A percentile compares a stretch with the other conserved stretches of the same genome.
phyloP scores from a whole-genome alignment of 1,284 basidiomycete genomes.

The Tilletia setariae region DNA sequence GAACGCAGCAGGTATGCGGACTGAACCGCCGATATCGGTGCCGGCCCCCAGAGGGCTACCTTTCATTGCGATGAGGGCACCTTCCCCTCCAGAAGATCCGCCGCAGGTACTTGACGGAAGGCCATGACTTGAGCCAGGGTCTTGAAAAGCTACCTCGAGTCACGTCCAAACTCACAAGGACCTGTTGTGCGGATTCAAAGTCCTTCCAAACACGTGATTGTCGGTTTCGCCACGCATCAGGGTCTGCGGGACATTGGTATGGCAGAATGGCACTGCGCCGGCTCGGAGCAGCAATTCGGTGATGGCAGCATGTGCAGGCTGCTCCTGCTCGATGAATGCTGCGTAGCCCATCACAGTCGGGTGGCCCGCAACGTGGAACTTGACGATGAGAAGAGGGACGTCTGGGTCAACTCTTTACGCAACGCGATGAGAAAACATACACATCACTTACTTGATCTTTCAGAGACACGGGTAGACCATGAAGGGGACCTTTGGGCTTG shows the following conservation, averaged over 20 bases:
- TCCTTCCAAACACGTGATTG: conserved; percentile 67
- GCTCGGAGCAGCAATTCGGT: conserved; percentile 57
- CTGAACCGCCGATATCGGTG: conserved; percentile 68
- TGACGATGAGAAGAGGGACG: not conserved
- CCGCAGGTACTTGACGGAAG: conserved; percentile 55
- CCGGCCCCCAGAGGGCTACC: conserved; percentile 64
- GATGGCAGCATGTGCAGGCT: conserved; percentile 58
- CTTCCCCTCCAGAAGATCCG: conserved; percentile 68
- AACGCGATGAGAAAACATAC: conserved; percentile 59
- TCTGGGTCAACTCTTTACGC: conserved; percentile 59
- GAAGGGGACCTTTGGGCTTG: conserved; percentile 62
- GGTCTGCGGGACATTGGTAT: conserved; percentile 70
- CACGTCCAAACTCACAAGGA: conserved; percentile 51
- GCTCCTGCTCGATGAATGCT: conserved; percentile 61
- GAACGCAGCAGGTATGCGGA: conserved; percentile 65
- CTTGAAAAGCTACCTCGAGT: not conserved
- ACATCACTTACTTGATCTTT: conserved; percentile 63
- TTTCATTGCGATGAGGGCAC: conserved; percentile 63
- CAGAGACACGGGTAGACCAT: conserved; percentile 66
- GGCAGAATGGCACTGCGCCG: conserved; percentile 69
- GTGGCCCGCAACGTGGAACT: conserved; percentile 1
- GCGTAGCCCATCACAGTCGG: conserved; percentile 61
- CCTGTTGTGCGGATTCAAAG: conserved; percentile 65
- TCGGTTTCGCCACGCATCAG: conserved; percentile 55
- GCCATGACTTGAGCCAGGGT: not conserved